phyloP scores from a whole-genome alignment of 1,284 basidiomycete species.

The Ustilago bromivora region DNA sequence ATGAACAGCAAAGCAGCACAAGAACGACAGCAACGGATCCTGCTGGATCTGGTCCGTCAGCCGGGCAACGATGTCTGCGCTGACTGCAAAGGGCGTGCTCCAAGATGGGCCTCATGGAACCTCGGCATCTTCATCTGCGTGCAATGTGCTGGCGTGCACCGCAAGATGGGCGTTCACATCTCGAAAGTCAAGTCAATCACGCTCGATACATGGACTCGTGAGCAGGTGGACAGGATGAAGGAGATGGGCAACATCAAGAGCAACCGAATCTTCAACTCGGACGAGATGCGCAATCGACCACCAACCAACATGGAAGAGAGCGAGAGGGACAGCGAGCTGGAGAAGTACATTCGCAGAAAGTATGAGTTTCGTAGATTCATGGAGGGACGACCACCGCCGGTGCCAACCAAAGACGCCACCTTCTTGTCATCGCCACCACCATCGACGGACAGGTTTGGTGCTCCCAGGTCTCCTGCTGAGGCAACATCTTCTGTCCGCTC shows the following conservation, averaged over 20 bases:
- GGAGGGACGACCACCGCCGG: slow-evolving; percentile 55
- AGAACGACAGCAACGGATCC: slow-evolving; percentile 78
- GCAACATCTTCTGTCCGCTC: slow-evolving; percentile 7
- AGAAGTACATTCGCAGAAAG: slow-evolving; percentile 83
- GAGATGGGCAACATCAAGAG: slow-evolving; percentile 81
- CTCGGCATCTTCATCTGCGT: slow-evolving; percentile 74
- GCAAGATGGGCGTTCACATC: slow-evolving; percentile 81
- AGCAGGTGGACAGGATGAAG: slow-evolving; percentile 83
- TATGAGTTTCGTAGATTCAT: slow-evolving; percentile 66
- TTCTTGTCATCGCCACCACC: slow-evolving; percentile 36
- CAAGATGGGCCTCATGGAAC: slow-evolving; percentile 85
- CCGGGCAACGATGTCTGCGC: slow-evolving; percentile 88
- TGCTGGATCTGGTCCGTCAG: slow-evolving; percentile 77
- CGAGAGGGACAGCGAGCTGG: slow-evolving; percentile 82
- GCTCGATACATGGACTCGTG: slow-evolving; percentile 84
- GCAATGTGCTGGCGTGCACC: slow-evolving; percentile 84
- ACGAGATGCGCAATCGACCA: slow-evolving; percentile 80
- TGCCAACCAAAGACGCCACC: slow-evolving; percentile 57
- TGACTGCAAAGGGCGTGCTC: slow-evolving; percentile 81
- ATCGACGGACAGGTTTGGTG: slow-evolving; percentile 7
- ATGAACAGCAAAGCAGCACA: slow-evolving; percentile 67
- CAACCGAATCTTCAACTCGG: slow-evolving; percentile 80
- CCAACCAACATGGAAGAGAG: slow-evolving; percentile 82
- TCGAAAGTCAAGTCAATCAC: slow-evolving; percentile 80
- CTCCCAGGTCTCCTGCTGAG: slow-evolving; percentile 16